Evolutionary conservation across 257 asterid species (phyloP).

Genomic region (Cinchona pubescens): DNA sequence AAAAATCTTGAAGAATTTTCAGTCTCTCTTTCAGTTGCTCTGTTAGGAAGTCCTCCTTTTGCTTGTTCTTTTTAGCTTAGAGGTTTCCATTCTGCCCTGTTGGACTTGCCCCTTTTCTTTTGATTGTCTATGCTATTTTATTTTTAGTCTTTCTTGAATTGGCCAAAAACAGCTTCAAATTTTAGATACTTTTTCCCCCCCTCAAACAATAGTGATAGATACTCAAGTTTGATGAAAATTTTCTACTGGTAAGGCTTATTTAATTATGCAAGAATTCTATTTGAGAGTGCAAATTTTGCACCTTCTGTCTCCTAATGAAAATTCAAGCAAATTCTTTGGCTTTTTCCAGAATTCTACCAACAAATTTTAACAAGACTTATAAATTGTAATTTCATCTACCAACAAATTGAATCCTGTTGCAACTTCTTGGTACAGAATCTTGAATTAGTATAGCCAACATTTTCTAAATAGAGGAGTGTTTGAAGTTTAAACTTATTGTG

Average conservation of each 20-base stretch:
- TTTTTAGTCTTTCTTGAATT: neutral
- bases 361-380: neutral
- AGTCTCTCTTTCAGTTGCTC: neutral
- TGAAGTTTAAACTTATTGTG: slow-evolving; percentile 19
- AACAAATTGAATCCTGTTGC: no score
- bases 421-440: neutral
- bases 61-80: neutral
- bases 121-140: neutral
- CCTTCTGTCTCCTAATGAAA: neutral
- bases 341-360: neutral
- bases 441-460: neutral
- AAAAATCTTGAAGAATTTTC: neutral
- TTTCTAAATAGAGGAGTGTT: slow-evolving; percentile 17
- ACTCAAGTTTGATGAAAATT: neutral
- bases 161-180: neutral
- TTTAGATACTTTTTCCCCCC: neutral
- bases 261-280: neutral
- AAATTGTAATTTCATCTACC: no score
- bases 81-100: neutral
- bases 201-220: neutral
- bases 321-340: slow-evolving; percentile 4
- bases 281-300: neutral
- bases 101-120: neutral
- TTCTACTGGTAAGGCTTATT: neutral
- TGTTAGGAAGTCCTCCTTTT: neutral